phyloP scores from a whole-genome alignment of 768 basidiomycete genomes.

The Trametes coccinea region DNA sequence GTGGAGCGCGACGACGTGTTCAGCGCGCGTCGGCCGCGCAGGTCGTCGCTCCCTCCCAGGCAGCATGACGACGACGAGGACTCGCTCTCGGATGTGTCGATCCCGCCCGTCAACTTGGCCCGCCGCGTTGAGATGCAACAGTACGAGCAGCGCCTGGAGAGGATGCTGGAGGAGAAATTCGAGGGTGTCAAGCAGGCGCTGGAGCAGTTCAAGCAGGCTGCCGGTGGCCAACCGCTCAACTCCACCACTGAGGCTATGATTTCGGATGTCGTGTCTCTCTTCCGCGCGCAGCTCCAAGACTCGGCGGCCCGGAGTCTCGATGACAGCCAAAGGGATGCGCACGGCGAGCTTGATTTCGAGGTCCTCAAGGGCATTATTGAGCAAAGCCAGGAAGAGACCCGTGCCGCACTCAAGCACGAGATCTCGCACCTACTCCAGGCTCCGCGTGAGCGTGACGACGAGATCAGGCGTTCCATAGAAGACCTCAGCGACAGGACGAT shows the following conservation, averaged over 20 bases:
- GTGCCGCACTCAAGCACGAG: conserved; percentile 58
- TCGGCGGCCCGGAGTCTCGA: conserved; percentile 58
- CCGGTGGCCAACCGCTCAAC: conserved; percentile 31
- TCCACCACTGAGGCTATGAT: conserved; percentile 62
- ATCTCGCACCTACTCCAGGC: conserved; percentile 51
- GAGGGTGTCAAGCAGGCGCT: conserved; percentile 48
- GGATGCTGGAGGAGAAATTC: conserved; percentile 72
- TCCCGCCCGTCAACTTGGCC: conserved; percentile 52
- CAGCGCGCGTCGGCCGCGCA: conserved; percentile 37
- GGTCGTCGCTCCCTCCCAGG: conserved; percentile 44
- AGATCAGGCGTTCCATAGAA: conserved; percentile 46
- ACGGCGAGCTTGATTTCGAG: conserved; percentile 78
- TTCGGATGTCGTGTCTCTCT: conserved; percentile 63
- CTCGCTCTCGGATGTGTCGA: conserved; percentile 44
- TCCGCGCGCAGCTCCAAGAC: conserved; percentile 67
- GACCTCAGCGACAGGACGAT: conserved; percentile 58
- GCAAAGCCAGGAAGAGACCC: conserved; percentile 63
- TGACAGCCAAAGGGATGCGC: conserved; percentile 67
- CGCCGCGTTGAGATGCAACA: conserved; percentile 58
- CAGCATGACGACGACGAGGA: conserved; percentile 48
- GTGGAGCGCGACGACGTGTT: conserved; percentile 42
- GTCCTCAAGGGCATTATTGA: conserved; percentile 69
- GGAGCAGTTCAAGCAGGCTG: conserved; percentile 19
- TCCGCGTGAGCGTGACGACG: conserved; percentile 23
- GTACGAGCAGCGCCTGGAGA: conserved; percentile 60